Base-by-base conservation (phyloP, 2,329 filamentous ascomycete genomes). In the Fusarium musae region DNA sequence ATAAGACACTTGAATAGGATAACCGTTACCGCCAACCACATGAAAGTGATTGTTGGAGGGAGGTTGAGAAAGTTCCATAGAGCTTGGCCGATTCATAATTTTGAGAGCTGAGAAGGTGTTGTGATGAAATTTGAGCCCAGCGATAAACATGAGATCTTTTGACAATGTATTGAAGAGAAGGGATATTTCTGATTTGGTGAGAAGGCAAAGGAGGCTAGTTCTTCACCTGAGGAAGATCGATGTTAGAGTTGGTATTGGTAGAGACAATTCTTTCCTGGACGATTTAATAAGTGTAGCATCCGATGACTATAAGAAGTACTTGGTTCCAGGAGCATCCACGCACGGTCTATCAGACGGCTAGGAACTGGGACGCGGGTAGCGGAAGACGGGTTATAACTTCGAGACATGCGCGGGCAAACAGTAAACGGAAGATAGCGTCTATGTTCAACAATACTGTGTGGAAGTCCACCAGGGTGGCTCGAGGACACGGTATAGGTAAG, bases 371-470 rank as follows among this genome's bases (percentile, higher is more conserved):
- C 32, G 70, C 70, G 70, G 68, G 68, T 67, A 67, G 57, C 68
- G 68, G 70, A 70, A 73, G 66, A 58, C 70, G 66, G 67, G 56
- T 46, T 67, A 59, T 68, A 67, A 46, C 63, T 73, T 74, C 46
- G 43, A 72, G 47, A 68, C 46, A 57, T 72, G 66, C 40, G 67
- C 40, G 49, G 36, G 53, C 71, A 73, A 73, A 73, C 66, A 66
- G 39, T 34, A 63, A 67, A 68, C 64, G 66, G 39, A 30, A 34
- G 50, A 39, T 26, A 72, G 56, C 30, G 43, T 21, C 36, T 53
- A 30, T 30, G 34, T 44, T 56, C 15, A 46, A 56, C 34, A 66
- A 53, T 52, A 50, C 30, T 44, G 44, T 54, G 46, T 28, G 23
- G 30, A 23, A 16, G 28, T 54, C 16, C 46, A 28, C 16, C n/a